Evolutionary conservation across 2,329 filamentous ascomycete genomes (phyloP), one percentile per base, ranked within the genome.

Genomic region (Aspergillus quadricinctus): DNA sequence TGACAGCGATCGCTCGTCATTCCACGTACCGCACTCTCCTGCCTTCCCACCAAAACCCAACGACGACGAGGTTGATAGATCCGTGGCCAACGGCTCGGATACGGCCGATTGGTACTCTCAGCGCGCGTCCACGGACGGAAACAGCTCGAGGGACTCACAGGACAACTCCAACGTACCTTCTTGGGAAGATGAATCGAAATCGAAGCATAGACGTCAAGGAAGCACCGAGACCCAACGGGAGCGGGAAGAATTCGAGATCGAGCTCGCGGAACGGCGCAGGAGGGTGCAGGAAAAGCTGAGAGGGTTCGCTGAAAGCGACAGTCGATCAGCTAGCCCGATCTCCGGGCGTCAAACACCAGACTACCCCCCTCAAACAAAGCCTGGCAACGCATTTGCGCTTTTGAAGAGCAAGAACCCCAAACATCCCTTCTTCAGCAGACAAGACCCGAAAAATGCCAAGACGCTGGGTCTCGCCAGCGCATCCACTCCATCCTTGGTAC

Each of bases 1-100:
- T 35, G 85, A 88, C 61, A 97, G 93, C 74, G 88, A 87, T 57
- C 82, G 85, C 14, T 97, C 93, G 0, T 95, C 91, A 0, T 80
- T 94, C 27, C 91, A 90, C 63, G 84, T 83, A 27, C 76, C 75
- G 55, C 75, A 74, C 25, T 77, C 77, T 9, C 70, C 72, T 37
- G 62, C 61, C 3, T 61, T 79, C 28, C 65, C 71, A 46, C 59
- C 73, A 3, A 69, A 66, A 29, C 69, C 68, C 6, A 62, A 69
- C 10, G 72, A 75, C 10, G 40, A 45, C 3, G 49, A 68, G 19
- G 51, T 25, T 54, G 25, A 27, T 19, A 1, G 55, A 27, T 19
- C 53, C 37, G n/a, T 51, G 29, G 25, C 48, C 10, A 50, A 62
- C 8, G 21, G 45, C 7, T 41, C 51, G n/a, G 48, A 53, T 29